Evolutionary conservation across 2,329 filamentous ascomycete genomes (phyloP), one percentile per base, ranked within the genome.

Genomic region (Ceratocystis albifundus): DNA sequence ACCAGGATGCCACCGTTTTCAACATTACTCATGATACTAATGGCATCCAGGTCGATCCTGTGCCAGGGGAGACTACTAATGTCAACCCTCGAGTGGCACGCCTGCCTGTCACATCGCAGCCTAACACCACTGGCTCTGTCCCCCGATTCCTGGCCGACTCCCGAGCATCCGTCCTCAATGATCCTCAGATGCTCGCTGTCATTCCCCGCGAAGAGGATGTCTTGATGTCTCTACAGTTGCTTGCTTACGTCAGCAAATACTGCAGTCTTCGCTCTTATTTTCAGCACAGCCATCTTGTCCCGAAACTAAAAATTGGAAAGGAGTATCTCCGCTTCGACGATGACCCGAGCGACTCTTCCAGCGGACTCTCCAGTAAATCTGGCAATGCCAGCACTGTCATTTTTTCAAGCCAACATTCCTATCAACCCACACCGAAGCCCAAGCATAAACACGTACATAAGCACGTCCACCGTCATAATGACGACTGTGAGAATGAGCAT

Each of bases 161-260:
- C 1, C 63, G 66, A 22, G 66, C 88, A 46, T 85, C 85, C 61
- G 76, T 87, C 64, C 82, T 85, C 46, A 84, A 88, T 30, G 84
- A 85, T 72, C 83, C 88, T 17, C 86, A 88, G 70, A 87, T 95
- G 71, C 79, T 96, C 41, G 89, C 92, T 32, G 88, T 91, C 10
- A 96, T 97, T 88, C 94, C 94, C 8, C 86, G 94, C 63, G 94
- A 99, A 72, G 94, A 99, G 75, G 94, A 99, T 72, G 94, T 99
- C 1, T 80, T 99, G 69, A 96, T 99, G 93, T 96, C 94, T 4
- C 82, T 99, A 46, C 94, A 99, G 76, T 84, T 99, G 22, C 83
- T 99, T 59, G 94, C 94, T 17, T 99, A 99, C 74, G 93, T 99
- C 66, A 96, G 92, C 28, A 99, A 99, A 76, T 99, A 99, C 77